Evolutionary conservation across 768 basidiomycete species (phyloP), one percentile per base, ranked within the genome.

Genomic region (Gyrodon lividus): DNA sequence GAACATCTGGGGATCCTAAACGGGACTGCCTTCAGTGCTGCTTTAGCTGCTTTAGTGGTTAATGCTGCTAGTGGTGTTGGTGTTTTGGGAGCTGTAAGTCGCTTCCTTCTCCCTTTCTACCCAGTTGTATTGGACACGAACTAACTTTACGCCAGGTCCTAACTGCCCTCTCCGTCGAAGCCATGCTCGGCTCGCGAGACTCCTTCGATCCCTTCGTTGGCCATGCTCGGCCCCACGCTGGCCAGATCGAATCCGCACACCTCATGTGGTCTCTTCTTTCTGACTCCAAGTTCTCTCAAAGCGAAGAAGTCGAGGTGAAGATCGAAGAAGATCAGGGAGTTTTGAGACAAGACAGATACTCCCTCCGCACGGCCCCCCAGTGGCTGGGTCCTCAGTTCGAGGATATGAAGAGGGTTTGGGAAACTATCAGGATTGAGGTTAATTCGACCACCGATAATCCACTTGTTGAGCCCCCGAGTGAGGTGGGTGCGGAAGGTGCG

Each of bases 391-490:
- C 92, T 10, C 88, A 91, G 61, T 74, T 92, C 23, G 89, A 92
- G 66, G 89, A 92, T 58, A 75, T 94, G 43, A 72, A 89, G 4
- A 71, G 77, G 12, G 78, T 92, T 2, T 69, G 82, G 47, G 77
- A 78, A 30, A 80, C 82, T 4, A 73, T 94, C 33, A 81, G 82
- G 3, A 75, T 78, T 30, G 92, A 94, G 65, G 83, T 87, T 70
- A 93, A 93, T 65, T 88, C 88, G 26, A 92, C 92, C 17, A 94
- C 92, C 4, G 92, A 94, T 64, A 94, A 94, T 63, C 92, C 92
- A 1, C 78, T 94, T 7, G 74, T 92, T 34, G 87, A 94, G 54
- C 89, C 92, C 12, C 79, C 93, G 4, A 72, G 86, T 38, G 86
- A 89, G 57, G 76, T 77, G 37, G 54, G 58, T 19, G 52, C 19